Evolutionary conservation across 257 asterid species (phyloP), one percentile per base, ranked within the genome.

Genomic region (Ligustrum vulgare): DNA sequence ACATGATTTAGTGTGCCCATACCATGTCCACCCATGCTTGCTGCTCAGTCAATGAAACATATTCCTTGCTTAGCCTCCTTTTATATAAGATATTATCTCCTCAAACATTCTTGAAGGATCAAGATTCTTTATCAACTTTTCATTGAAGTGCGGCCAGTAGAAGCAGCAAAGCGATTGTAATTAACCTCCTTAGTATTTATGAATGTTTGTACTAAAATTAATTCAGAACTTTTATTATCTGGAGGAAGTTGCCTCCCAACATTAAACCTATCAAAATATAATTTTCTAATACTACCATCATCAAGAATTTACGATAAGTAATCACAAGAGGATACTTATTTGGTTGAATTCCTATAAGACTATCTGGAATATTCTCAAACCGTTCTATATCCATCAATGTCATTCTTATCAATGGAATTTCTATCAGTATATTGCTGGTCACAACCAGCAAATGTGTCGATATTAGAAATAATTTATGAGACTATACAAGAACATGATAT

Each of bases 111-210:
- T 81, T 15, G 89, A 88, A 43, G 87, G 77, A 58, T 90, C 96
- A 11, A 82, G 89, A 78, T 71, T 68, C 60, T 87, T 88, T 1
- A 86, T 81, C 73, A 84, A 37, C 47, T 77, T 81, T 34, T 69
- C 31, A 79, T 80, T 87, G 70, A 90, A 85, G 69, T 87, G 92
- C 6, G 91, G 88, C 93, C 93, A 88, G 51, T 90, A 88, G 16
- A 28, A 41, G 67, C 79, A 81, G 69, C 66, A 51, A 90, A 90
- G 9, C 86, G 80, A 37, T 88, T 91, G 70, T 69, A 90, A 22
- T 81, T 87, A 71, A 90, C 89, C 82, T 90, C 96, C 36, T 83
- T 86, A 70, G 33, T 80, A 39, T 90, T 73, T 43, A 91, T 47
- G 72, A 89, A 84, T 8, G 88, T 75, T 75, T 75, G 89, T 41